Evolutionary conservation across 2,329 filamentous ascomycete genomes (phyloP).

Genomic region (Sordariomycetes sp.): DNA sequence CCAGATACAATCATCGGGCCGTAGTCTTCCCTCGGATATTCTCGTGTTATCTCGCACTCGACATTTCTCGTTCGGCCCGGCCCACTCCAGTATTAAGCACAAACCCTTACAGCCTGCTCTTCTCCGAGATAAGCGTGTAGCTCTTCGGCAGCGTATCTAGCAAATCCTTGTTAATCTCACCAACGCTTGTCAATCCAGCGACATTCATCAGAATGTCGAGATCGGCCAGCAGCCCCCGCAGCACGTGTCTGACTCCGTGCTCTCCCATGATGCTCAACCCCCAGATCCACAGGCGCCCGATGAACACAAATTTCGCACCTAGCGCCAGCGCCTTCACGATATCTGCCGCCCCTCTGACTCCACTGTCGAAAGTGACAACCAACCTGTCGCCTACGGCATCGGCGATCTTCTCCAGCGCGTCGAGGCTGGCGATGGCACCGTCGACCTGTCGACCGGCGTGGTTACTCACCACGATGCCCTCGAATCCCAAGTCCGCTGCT

Average conservation of each 20-base stretch:
- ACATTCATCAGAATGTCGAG: constrained; percentile 46
- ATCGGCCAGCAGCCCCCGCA: constrained; percentile 30
- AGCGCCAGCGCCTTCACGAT: constrained; percentile 29
- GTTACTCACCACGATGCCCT: constrained; percentile 31
- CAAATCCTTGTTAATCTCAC: constrained; percentile 1
- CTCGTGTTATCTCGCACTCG: no score
- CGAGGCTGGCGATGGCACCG: constrained; percentile 38
- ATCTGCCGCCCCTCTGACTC: constrained; percentile 28
- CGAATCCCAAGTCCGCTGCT: constrained; percentile 24
- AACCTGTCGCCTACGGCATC: constrained; percentile 43
- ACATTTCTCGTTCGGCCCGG: no score
- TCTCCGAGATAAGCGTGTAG: no score
- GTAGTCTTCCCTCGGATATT: no score
- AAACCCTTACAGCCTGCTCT: no score
- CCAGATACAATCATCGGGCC: no score
- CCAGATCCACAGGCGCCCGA: constrained; percentile 31
- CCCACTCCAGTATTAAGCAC: no score
- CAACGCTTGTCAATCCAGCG: constrained; percentile 33
- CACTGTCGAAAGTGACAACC: constrained; percentile 41
- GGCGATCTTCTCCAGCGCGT: constrained; percentile 32
- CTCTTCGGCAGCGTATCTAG: no score
- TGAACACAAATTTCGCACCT: constrained; percentile 28
- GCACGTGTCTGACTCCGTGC: constrained; percentile 44
- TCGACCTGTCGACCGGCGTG: constrained; percentile 33
- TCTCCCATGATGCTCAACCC: constrained; percentile 24